Conservation (phyloP, 495 filamentous ascomycete species). For the Neurospora sp. region DNA sequence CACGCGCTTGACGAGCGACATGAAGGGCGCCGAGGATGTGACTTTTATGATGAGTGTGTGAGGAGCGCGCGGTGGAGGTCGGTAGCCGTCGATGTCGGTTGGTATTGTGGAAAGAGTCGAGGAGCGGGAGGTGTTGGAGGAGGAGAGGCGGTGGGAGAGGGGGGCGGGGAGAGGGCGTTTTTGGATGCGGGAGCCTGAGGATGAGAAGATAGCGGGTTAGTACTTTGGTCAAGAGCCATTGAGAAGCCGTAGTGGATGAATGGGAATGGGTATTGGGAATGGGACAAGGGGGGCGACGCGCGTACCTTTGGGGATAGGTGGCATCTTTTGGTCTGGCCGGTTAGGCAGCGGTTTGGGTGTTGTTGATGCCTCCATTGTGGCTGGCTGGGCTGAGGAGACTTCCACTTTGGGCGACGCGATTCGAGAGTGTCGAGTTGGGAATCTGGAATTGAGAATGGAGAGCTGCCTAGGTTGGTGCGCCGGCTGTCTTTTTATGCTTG, state of each 20-base stretch:
- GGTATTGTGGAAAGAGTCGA: constrained; percentile 24
- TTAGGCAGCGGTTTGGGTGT: constrained; percentile 10
- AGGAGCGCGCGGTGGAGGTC: constrained; percentile 43
- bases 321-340: constrained; percentile 30
- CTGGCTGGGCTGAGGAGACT: neutral
- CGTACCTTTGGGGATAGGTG: constrained; percentile 37
- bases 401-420: neutral
- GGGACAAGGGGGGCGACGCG: neutral
- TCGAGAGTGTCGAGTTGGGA: neutral
- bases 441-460: neutral
- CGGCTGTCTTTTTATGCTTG: neutral
- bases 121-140: constrained; percentile 23
- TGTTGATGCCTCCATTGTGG: neutral
- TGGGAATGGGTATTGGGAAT: neutral
- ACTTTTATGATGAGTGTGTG: constrained; percentile 57
- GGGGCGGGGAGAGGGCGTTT: constrained; percentile 19
- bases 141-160: neutral
- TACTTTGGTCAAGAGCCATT: neutral
- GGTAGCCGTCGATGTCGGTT: constrained; percentile 67
- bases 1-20: constrained; percentile 72
- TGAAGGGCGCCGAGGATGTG: constrained; percentile 63
- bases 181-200: constrained; percentile 17
- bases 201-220: neutral
- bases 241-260: neutral
- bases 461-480: neutral